Conservation (phyloP, 345 rosid species). For the Citrus cavaleriei region DNA sequence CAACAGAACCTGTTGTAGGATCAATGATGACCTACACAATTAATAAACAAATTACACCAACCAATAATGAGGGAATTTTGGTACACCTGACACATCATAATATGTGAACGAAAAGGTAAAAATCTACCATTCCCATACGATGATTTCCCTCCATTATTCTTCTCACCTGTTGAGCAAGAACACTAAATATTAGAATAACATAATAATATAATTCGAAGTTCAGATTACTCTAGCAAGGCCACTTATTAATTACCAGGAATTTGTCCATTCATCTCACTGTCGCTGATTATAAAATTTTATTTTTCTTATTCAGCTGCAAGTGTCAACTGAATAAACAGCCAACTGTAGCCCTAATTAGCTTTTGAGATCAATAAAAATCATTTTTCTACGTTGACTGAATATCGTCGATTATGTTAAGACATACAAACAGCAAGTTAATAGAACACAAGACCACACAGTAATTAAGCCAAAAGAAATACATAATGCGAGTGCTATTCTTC, state of each 20-base stretch:
- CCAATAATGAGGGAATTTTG: conserved; percentile 5
- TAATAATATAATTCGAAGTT: not conserved
- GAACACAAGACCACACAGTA: no score
- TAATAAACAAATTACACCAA: not conserved
- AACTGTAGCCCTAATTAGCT: not conserved
- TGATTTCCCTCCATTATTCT: conserved; percentile 97
- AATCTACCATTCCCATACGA: conserved; percentile 92
- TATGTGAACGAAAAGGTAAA: conserved; percentile 5
- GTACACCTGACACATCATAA: not conserved
- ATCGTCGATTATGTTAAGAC: not conserved
- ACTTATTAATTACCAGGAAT: not conserved
- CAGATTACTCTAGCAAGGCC: not conserved
- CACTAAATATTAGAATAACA: not conserved
- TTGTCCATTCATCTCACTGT: not conserved
- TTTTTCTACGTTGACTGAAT: not conserved
- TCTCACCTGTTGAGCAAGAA: conserved; percentile 53
- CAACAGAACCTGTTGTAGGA: conserved; percentile 59
- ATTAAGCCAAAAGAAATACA: not conserved
- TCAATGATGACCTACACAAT: conserved; percentile 69
- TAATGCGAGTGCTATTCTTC: not conserved
- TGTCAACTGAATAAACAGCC: not conserved
- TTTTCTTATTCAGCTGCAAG: not conserved
- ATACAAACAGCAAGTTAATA: no score
- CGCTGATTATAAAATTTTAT: not conserved
- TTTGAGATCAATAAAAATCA: not conserved